These are phyloP conservation scores for Sugiyamaella lignohabitans DNA, from an alignment of 805 yeast species.

Conservation along the genomic window DNA sequence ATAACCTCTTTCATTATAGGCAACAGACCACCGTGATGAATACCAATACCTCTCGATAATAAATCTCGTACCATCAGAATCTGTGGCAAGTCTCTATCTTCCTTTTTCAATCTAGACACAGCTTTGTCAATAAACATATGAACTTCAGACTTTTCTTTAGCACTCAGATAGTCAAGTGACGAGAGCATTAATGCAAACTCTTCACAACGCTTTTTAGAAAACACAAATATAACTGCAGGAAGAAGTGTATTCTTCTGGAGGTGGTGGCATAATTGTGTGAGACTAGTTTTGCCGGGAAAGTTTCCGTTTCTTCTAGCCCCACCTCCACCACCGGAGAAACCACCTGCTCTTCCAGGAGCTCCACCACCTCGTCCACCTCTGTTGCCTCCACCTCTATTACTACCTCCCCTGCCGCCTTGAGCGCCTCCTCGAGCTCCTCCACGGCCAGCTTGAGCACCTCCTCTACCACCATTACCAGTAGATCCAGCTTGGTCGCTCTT, in stretches of 20 bases:
- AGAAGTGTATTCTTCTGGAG: constrained; percentile 61
- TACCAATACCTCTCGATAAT: constrained; percentile 86
- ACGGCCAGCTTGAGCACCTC: constrained; percentile 30
- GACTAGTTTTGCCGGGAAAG: constrained; percentile 69
- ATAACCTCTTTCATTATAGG: constrained; percentile 92
- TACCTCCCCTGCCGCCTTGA: constrained; percentile 30
- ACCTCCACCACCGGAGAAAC: constrained; percentile 2
- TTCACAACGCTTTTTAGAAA: constrained; percentile 89
- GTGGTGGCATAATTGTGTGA: constrained; percentile 67
- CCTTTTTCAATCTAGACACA: constrained; percentile 76
- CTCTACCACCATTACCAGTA: constrained; percentile 33
- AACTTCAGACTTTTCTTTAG: constrained; percentile 83
- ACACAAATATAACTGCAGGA: constrained; percentile 91
- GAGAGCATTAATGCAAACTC: constrained; percentile 77
- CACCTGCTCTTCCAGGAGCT: constrained; percentile 2
- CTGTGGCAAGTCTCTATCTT: constrained; percentile 91
- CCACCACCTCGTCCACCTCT: constrained; percentile 35
- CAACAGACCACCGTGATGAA: constrained; percentile 88
- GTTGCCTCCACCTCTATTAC: constrained; percentile 32
- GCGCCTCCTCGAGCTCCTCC: constrained; percentile 30
- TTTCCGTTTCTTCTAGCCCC: constrained; percentile 19
- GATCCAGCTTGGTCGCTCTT: constrained; percentile 42
- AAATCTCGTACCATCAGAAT: constrained; percentile 75
- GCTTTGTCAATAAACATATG: constrained; percentile 92
- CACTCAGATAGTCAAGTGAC: constrained; percentile 70